Evolutionary conservation across 116 monocot species (phyloP).

Genomic region (Iris pallida): DNA sequence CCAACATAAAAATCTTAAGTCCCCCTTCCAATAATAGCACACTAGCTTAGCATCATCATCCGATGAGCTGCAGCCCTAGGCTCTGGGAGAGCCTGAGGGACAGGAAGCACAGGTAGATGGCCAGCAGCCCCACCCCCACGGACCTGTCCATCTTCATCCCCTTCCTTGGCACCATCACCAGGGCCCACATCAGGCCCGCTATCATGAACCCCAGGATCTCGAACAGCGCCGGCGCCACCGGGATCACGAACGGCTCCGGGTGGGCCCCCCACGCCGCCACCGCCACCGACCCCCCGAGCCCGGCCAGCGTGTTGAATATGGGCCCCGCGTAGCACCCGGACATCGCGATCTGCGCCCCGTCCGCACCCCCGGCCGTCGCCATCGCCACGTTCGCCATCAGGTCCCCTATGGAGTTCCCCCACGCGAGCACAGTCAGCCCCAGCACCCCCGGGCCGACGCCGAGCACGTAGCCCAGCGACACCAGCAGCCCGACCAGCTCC

Average conservation of each 20-base stretch:
- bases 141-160: conserved; percentile 43
- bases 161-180: conserved; percentile 34
- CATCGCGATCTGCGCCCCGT: conserved; percentile 54
- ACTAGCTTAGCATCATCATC: too few relatives aligned
- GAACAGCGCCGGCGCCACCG: conserved; percentile 20
- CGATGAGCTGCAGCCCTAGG: not conserved
- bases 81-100: conserved; percentile 27
- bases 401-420: conserved; percentile 65
- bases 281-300: conserved; percentile 28
- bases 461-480: conserved; percentile 27
- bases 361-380: conserved; percentile 32
- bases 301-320: conserved; percentile 32
- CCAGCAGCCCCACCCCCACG: conserved; percentile 43
- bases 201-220: conserved; percentile 47
- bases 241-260: conserved; percentile 23
- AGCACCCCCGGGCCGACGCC: conserved; percentile 33
- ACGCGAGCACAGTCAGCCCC: conserved; percentile 51
- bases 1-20: too few relatives aligned
- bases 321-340: conserved; percentile 55
- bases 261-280: conserved; percentile 24
- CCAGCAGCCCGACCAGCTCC: conserved; percentile 42
- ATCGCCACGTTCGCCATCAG: conserved; percentile 47
- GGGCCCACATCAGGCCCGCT: conserved; percentile 39
- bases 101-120: conserved; percentile 49
- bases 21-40: too few relatives aligned